Evolutionary conservation across 306 rosid genomes (phyloP).

Genomic region (Ziziphus jujuba): DNA sequence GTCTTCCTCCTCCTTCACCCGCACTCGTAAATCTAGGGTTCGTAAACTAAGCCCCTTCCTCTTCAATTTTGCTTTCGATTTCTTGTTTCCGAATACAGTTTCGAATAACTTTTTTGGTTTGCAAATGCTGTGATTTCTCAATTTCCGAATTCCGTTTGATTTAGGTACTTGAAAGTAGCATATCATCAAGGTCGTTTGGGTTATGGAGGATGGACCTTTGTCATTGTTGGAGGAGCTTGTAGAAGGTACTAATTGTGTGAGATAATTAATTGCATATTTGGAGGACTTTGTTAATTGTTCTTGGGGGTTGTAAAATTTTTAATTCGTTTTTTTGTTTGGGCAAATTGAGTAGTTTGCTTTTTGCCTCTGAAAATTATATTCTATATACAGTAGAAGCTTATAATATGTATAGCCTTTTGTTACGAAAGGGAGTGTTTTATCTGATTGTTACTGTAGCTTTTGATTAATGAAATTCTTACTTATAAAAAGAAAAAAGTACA

Average conservation of each 20-base stretch:
- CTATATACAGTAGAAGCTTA: not conserved
- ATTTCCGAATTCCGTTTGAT: too few species aligned
- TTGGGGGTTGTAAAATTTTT: not conserved
- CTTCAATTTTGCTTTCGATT: not conserved
- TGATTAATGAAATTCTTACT: too few species aligned
- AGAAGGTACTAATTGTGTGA: slow-evolving; percentile 58
- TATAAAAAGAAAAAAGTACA: too few species aligned
- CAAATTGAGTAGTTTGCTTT: not conserved
- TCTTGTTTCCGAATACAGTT: not conserved
- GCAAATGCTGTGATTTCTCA: too few species aligned
- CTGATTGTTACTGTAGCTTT: too few species aligned
- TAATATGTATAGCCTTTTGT: too few species aligned
- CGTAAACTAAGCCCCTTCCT: not conserved
- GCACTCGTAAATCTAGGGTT: slow-evolving; percentile 66
- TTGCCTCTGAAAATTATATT: not conserved
- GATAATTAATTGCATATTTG: too few species aligned
- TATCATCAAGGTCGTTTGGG: slow-evolving; percentile 72
- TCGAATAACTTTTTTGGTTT: too few species aligned
- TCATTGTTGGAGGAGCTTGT: slow-evolving; percentile 75
- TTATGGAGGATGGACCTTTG: slow-evolving; percentile 67
- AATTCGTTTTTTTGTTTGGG: too few species aligned
- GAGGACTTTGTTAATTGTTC: not conserved
- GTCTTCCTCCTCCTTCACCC: slow-evolving; percentile 60
- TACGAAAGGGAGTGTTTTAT: too few species aligned
- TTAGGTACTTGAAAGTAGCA: slow-evolving; percentile 56